These are phyloP conservation scores for Metschnikowia henanensis DNA, from an alignment of 805 yeast species.

Conservation along the genomic window DNA sequence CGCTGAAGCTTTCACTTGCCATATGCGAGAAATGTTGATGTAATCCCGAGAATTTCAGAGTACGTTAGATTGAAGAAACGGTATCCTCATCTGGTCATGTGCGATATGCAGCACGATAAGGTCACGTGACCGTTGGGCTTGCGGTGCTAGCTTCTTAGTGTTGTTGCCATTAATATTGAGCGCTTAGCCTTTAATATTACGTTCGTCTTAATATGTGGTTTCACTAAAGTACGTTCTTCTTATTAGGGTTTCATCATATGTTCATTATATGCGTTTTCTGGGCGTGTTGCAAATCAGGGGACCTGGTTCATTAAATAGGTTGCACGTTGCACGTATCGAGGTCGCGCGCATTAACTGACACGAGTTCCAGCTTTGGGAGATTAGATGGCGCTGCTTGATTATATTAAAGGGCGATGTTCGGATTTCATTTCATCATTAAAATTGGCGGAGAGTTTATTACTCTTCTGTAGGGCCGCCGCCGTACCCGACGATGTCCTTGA, in stretches of 20 bases:
- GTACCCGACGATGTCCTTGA: conserved; percentile 70
- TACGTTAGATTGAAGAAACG: too few relatives aligned
- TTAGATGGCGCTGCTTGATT: neutral
- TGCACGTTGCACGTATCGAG: neutral
- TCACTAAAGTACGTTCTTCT: too few relatives aligned
- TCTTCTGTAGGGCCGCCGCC: conserved; percentile 18
- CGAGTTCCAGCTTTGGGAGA: neutral
- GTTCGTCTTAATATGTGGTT: too few relatives aligned
- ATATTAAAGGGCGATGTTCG: neutral
- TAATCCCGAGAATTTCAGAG: too few relatives aligned
- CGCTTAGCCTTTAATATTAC: too few relatives aligned
- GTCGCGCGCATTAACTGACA: neutral
- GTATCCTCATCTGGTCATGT: neutral
- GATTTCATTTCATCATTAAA: neutral
- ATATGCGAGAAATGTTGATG: too few relatives aligned
- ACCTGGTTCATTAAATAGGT: conserved; percentile 2
- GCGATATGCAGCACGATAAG: conserved; percentile 1
- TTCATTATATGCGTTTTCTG: too few relatives aligned
- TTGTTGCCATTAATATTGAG: too few relatives aligned
- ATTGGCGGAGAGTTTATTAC: neutral
- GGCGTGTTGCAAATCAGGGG: too few relatives aligned
- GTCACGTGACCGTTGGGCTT: conserved; percentile 1
- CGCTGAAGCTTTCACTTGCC: too few relatives aligned
- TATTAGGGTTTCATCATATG: too few relatives aligned
- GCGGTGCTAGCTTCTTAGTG: too few relatives aligned